Conservation (phyloP, 495 filamentous ascomycete species). For the Copromyces sp. region DNA sequence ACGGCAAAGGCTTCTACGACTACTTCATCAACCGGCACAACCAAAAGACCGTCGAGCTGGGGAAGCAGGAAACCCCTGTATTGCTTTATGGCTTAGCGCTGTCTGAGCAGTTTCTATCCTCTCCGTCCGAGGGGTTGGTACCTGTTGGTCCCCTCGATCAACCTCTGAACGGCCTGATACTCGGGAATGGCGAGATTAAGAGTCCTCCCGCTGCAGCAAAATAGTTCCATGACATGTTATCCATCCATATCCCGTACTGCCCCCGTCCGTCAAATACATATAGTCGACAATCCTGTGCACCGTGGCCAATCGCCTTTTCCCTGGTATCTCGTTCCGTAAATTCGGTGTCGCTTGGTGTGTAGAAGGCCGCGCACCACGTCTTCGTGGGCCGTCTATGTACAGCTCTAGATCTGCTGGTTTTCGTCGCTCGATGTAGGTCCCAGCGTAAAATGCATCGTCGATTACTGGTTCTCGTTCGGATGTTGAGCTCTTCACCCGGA, state of each 20-base stretch:
- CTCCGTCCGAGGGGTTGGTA: conserved; percentile 29
- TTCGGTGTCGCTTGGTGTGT: neutral
- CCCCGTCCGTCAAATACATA: neutral
- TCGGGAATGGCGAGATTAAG: conserved; percentile 37
- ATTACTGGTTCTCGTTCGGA: neutral
- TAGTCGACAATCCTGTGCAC: conserved; percentile 7
- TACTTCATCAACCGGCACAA: conserved; percentile 71
- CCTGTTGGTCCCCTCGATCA: conserved; percentile 35
- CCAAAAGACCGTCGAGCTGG: conserved; percentile 29
- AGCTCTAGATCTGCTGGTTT: neutral
- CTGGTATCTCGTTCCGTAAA: conserved; percentile 14
- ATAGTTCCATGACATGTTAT: neutral
- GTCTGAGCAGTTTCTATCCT: conserved; percentile 69
- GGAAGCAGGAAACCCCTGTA: conserved; percentile 34
- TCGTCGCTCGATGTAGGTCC: neutral
- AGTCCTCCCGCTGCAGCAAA: conserved; percentile 4
- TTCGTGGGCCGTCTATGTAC: neutral
- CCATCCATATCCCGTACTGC: neutral
- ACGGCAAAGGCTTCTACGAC: conserved; percentile 97
- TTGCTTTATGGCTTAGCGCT: conserved; percentile 76
- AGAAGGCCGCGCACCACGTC: neutral
- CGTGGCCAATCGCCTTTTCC: conserved; percentile 2
- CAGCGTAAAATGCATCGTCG: neutral
- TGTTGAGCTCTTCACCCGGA: conserved; percentile 30
- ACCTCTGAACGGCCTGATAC: conserved; percentile 36